These are phyloP conservation scores for Tulasnella sp. DNA, from an alignment of 768 basidiomycete genomes.

Conservation along the genomic window DNA sequence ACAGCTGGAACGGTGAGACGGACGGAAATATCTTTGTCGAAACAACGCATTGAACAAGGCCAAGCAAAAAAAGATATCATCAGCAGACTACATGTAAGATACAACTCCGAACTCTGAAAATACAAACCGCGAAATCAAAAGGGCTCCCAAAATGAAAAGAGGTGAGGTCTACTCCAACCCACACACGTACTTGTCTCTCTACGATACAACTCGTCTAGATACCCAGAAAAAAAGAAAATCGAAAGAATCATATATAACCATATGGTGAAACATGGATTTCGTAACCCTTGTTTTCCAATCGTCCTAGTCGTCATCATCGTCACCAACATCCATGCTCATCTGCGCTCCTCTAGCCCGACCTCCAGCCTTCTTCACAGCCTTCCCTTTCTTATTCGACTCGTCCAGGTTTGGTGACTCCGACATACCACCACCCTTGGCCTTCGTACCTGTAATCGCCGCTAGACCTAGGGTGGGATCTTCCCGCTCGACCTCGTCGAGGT, in stretches of 20 bases:
- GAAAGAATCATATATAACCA: background rate
- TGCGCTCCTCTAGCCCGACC: background rate
- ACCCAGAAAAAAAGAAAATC: background rate
- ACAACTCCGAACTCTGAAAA: too few species aligned
- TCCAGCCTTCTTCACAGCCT: background rate
- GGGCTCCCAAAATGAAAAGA: too few species aligned
- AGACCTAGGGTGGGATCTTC: constrained; percentile 1
- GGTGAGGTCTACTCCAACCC: too few species aligned
- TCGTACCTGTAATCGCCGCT: background rate
- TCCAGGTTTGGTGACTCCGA: background rate
- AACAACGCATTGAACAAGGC: too few species aligned
- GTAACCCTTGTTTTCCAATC: background rate
- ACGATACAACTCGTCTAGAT: background rate
- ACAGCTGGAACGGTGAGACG: too few species aligned
- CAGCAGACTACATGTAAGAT: too few species aligned
- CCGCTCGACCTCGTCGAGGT: constrained; percentile 14
- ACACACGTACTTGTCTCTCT: background rate
- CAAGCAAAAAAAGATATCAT: too few species aligned
- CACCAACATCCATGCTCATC: background rate
- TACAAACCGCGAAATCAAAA: too few species aligned
- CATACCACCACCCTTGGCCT: background rate
- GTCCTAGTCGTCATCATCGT: background rate
- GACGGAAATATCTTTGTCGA: too few species aligned
- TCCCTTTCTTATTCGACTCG: background rate
- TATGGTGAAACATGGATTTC: background rate